Base-by-base conservation (phyloP, 176 grass and related monocot species). In the Musa schizocarpa region DNA sequence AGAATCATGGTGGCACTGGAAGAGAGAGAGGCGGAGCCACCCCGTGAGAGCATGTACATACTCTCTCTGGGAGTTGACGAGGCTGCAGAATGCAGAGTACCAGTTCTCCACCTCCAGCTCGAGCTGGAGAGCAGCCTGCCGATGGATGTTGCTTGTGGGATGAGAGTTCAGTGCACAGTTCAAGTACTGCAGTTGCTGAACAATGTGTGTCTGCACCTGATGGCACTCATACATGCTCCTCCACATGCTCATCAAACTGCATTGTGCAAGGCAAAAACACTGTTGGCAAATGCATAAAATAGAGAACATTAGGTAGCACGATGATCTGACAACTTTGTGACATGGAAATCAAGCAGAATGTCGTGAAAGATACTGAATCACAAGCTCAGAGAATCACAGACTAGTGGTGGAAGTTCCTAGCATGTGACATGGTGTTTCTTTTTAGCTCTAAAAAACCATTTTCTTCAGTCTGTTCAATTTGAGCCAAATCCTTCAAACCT, bases 191-290 rank as follows among this genome's bases (percentile, higher is more conserved):
- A 96, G 93, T 76, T 96, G 87, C 79, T 99, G 90, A 74, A 99
- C 95, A 29, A 99, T 99, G 88, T 94, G 90, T 52, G 95, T 94
- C 81, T 99, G 95, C 51, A 99, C 90, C 71, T 99, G 95, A 76
- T 99, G 95, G 43, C 95, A 99, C 84, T 99, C 90, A 1, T 99
- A 94, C 95, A 99, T 99, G 83, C 90, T 88, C 73, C 95, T 93
- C 95, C 95, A 99, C 95, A 99, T 99, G 75, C 84, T 81, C 82
- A 90, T 99, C 77, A 94, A 87, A 14, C 95, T 99, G 88, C 20
- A 82, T 43, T 61, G 82, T 86, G n/a, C 21, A 77, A 73, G 61
- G 81, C 76, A 25, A 13, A 78, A 81, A 55, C 9, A 77, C 50
- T 1, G 14, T 71, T 81, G 61, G 80, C 71, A 78, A 89, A 43